A percentile compares a stretch with the other conserved stretches of the same genome.
phyloP scores from a whole-genome alignment of 768 basidiomycete genomes.

The Mycena chlorophos region DNA sequence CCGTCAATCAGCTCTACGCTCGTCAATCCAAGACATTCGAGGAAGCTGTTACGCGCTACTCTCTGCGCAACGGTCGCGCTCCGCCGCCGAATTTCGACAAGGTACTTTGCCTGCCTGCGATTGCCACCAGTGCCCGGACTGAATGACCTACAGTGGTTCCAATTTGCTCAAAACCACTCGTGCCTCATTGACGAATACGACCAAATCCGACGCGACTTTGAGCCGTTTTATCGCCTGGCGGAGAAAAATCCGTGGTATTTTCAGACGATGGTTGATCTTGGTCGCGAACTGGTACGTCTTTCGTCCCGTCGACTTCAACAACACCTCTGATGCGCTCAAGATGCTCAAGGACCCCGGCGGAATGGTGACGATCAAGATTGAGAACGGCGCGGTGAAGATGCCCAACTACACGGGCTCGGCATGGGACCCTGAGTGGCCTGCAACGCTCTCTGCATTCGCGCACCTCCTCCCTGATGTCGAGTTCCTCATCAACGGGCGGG shows the following conservation, averaged over 20 bases:
- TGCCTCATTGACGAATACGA: conserved; percentile 19
- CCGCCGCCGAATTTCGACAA: conserved; percentile 5
- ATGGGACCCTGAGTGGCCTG: not conserved
- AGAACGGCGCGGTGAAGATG: not conserved
- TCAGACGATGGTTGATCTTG: not conserved
- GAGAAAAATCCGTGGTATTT: not conserved
- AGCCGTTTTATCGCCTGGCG: conserved; percentile 7
- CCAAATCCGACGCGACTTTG: conserved; percentile 13
- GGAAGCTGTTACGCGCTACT: conserved; percentile 8
- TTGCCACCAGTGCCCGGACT: not conserved
- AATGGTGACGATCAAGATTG: not conserved
- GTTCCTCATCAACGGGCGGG: conserved; percentile 8
- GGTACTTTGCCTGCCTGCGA: not conserved
- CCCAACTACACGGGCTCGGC: not conserved
- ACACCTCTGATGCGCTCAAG: not conserved
- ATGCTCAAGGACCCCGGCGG: not conserved
- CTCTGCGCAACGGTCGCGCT: not conserved
- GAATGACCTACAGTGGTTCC: conserved; percentile 6
- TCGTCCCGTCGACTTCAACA: not conserved
- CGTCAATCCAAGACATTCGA: conserved; percentile 11
- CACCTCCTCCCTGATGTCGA: conserved; percentile 8
- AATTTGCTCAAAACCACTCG: not conserved
- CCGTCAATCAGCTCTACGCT: conserved; percentile 5
- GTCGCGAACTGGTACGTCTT: not conserved
- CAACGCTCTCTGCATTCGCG: not conserved